Percentiles rank a stretch among this genome's conserved stretches.
Evolutionary conservation across 371 early-diverging fungal species (phyloP).

Genomic region (Mucor saturninus): DNA sequence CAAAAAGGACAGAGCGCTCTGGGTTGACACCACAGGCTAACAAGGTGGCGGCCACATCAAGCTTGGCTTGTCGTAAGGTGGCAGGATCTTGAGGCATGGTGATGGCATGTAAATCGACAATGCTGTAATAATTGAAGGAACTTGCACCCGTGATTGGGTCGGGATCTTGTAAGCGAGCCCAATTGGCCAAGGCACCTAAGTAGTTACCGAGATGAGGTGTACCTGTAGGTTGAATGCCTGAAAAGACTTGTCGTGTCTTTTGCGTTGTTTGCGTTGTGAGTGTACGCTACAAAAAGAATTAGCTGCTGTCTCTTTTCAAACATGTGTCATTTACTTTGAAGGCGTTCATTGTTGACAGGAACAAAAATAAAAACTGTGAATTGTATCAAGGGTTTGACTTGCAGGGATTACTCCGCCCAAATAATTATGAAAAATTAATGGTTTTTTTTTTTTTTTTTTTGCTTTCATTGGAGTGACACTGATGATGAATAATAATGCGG

Average conservation of each 20-base stretch:
- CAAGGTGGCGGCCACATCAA: conserved; percentile 74
- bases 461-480: no score
- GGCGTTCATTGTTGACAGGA: conserved; percentile 11
- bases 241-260: conserved; percentile 56
- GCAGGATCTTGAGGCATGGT: conserved; percentile 82
- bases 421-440: no score
- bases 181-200: conserved; percentile 87
- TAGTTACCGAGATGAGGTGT: conserved; percentile 95
- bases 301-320: not conserved
- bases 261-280: conserved; percentile 16
- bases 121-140: conserved; percentile 63
- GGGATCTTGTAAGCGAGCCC: conserved; percentile 78
- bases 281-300: conserved; percentile 19
- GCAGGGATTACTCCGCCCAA: no score
- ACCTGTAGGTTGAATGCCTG: conserved; percentile 95
- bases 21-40: conserved; percentile 91
- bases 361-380: not conserved
- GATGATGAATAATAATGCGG: no score
- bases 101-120: conserved; percentile 93
- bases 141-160: conserved; percentile 35
- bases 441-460: no score
- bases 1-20: conserved; percentile 74
- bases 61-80: conserved; percentile 62
- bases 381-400: no score
- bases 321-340: not conserved